phyloP scores from a whole-genome alignment of 192 early-diverging fungal species.

The Coemansia sp. region DNA sequence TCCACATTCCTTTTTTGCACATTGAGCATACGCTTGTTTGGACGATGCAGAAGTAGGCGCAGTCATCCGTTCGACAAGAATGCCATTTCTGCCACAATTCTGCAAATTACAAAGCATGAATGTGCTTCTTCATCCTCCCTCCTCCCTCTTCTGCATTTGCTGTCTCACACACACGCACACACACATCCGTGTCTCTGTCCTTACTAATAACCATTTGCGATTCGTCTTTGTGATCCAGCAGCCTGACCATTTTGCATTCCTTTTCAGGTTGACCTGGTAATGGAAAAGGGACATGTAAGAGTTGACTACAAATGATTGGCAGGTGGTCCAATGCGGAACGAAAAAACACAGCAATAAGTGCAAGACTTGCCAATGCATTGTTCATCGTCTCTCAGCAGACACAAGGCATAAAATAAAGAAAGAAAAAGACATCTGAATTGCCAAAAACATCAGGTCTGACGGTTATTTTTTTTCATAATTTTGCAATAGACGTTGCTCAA shows the following conservation, averaged over 20 bases:
- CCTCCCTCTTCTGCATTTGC: neutral
- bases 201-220: neutral
- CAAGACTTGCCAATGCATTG: neutral
- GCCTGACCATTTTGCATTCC: neutral
- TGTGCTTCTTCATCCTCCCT: neutral
- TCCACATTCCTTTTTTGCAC: neutral
- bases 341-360: neutral
- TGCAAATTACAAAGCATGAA: constrained; percentile 10
- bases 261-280: neutral
- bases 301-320: neutral
- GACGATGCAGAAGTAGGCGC: constrained; percentile 9
- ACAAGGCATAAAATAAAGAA: neutral
- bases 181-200: neutral
- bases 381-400: constrained; percentile 3
- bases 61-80: constrained; percentile 5
- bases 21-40: neutral
- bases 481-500: neutral
- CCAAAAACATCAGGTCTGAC: neutral
- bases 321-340: constrained; percentile 6
- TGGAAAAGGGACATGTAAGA: neutral
- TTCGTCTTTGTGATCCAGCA: neutral
- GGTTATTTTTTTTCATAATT: neutral
- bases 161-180: neutral
- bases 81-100: constrained; percentile 3
- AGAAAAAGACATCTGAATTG: neutral